These are phyloP conservation scores for Paramecium sonneborni DNA, from an alignment of 73 alveolate species.

Conservation along the genomic window DNA sequence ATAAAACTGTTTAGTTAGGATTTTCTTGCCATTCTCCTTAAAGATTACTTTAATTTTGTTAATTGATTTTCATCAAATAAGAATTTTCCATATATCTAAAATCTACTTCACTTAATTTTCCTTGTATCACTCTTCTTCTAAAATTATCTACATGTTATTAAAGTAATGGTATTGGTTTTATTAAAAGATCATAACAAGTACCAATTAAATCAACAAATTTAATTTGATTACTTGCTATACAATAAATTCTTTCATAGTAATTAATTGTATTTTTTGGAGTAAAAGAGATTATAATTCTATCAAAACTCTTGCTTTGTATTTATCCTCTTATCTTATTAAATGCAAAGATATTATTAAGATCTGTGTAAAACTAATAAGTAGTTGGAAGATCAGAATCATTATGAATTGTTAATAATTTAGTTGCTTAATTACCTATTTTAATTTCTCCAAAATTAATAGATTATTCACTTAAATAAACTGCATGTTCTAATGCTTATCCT, in stretches of 20 bases:
- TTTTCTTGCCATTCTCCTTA: slow-evolving; percentile 75
- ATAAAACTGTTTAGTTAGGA: slow-evolving; percentile 88
- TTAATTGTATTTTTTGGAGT: slow-evolving; percentile 89
- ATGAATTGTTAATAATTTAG: slow-evolving; percentile 91
- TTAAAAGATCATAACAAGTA: slow-evolving; percentile 93
- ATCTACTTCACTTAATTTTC: slow-evolving; percentile 77
- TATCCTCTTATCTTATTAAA: slow-evolving; percentile 90
- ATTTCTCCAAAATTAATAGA: slow-evolving; percentile 96
- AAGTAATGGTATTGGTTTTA: slow-evolving; percentile 92
- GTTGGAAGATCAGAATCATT: slow-evolving; percentile 94
- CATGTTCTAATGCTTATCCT: slow-evolving; percentile 91
- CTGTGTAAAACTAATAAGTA: slow-evolving; percentile 84
- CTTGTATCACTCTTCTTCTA: slow-evolving; percentile 92
- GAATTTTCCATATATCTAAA: slow-evolving; percentile 68
- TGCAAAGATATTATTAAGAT: slow-evolving; percentile 84
- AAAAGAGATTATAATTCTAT: slow-evolving; percentile 91
- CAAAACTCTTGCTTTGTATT: slow-evolving; percentile 82
- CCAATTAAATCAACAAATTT: slow-evolving; percentile 95
- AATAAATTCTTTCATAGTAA: slow-evolving; percentile 94
- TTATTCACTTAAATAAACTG: slow-evolving; percentile 82
- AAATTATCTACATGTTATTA: slow-evolving; percentile 94
- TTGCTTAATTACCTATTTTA: slow-evolving; percentile 85
- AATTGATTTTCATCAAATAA: slow-evolving; percentile 35
- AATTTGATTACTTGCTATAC: slow-evolving; percentile 88
- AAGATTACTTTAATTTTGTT: slow-evolving; percentile 40